A percentile compares a stretch with the other conserved stretches of the same genome.
These are phyloP conservation scores for Erythrophleum ivorense DNA, from an alignment of 331 rosid species.

Conservation along the genomic window DNA sequence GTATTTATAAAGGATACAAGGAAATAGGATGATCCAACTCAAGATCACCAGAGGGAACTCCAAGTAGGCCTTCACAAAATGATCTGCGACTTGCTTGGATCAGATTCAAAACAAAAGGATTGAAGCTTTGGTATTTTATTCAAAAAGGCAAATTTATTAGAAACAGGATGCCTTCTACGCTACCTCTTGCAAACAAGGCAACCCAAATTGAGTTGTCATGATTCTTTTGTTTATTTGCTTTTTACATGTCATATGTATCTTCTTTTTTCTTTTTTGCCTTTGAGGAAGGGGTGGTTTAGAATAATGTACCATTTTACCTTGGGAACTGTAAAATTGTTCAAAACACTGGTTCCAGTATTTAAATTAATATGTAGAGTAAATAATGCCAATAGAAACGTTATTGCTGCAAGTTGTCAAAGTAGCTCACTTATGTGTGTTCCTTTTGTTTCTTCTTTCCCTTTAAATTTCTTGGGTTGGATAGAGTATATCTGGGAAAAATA, in stretches of 20 bases:
- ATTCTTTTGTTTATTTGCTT: conserved; percentile 15
- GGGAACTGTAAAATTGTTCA: conserved; percentile 27
- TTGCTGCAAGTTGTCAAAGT: neutral
- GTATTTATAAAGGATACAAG: neutral
- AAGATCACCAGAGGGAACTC: neutral
- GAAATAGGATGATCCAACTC: conserved; percentile 12
- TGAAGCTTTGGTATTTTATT: conserved; percentile 27
- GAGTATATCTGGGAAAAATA: neutral
- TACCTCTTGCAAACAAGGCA: conserved; percentile 4
- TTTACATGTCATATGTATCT: conserved; percentile 25
- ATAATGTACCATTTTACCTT: conserved; percentile 35
- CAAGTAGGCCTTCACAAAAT: conserved; percentile 22
- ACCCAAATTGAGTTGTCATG: conserved; percentile 18
- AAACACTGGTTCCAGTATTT: conserved; percentile 19
- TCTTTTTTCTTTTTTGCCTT: neutral
- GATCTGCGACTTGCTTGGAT: conserved; percentile 28
- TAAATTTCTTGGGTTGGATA: neutral
- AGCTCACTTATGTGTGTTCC: neutral
- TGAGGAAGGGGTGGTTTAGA: conserved; percentile 16
- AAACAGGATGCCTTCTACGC: conserved; percentile 19
- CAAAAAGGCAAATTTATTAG: conserved; percentile 23
- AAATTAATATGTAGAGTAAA: conserved; percentile 35
- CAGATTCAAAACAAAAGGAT: conserved; percentile 34
- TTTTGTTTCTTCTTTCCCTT: neutral
- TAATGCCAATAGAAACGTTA: conserved; percentile 36